Evolutionary conservation across 169 alveolate genomes (phyloP).

Genomic region (Plasmodium adleri): DNA sequence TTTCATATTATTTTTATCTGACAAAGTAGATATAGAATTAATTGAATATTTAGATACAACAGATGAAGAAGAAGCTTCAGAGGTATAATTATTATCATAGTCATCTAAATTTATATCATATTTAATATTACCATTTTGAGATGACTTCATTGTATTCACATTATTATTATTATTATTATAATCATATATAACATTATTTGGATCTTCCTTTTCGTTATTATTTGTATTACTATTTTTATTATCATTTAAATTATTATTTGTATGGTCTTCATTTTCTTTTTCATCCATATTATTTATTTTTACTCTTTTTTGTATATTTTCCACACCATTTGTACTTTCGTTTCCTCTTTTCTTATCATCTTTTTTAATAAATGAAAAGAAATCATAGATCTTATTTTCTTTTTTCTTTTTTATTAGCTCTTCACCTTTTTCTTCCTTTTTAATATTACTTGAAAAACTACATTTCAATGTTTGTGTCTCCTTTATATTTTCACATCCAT

Average conservation of each 20-base stretch:
- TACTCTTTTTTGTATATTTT: conserved; percentile 14
- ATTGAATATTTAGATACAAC: background rate
- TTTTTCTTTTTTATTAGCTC: background rate
- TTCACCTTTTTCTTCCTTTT: background rate
- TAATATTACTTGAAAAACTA: background rate
- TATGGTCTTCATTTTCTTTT: too few species aligned
- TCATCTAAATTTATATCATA: background rate
- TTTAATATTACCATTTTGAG: background rate
- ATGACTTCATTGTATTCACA: background rate
- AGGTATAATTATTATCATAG: background rate
- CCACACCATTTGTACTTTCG: conserved; percentile 5
- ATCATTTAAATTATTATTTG: background rate
- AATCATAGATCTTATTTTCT: conserved; percentile 15
- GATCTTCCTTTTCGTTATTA: background rate
- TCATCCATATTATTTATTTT: background rate
- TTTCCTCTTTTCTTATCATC: conserved; percentile 39
- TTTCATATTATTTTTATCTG: background rate
- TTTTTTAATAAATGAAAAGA: conserved; percentile 21
- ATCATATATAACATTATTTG: background rate
- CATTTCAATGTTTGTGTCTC: background rate
- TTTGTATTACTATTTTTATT: too few species aligned
- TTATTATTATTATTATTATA: background rate
- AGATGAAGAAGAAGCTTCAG: conserved; percentile 5
- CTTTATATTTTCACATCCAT: background rate
- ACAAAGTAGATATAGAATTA: background rate